Evolutionary conservation across 768 basidiomycete genomes (phyloP), one percentile per base, ranked within the genome.

Genomic region (Leccinum subtestaceum): DNA sequence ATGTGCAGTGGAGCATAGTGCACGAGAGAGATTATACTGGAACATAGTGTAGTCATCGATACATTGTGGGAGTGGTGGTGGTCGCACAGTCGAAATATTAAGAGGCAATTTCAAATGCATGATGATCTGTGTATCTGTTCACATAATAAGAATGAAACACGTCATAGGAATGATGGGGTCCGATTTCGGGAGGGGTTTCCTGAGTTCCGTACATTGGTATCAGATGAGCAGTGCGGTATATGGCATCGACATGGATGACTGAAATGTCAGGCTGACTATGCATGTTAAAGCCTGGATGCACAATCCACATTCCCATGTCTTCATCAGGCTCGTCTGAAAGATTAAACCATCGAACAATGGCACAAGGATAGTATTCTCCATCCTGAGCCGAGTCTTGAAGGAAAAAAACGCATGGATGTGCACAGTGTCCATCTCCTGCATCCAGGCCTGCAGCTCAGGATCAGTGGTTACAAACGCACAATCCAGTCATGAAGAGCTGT

Each of bases 251-350:
- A 32, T 72, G 69, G 21, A 74, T 65, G 5, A 74, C 54, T n/a
- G 49, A 52, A 3, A 56, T 10, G 12, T 32, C 34, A 11, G 25
- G 32, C 55, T 49, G 13, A 12, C 47, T 0, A 38, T 12, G 19
- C 56, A 5, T 12, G 27, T 67, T 31, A n/a, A n/a, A 19, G 0
- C 47, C 9, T 9, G 66, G 71, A 5, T 38, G 21, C 0, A 72
- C 64, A 3, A 68, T 45, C 73, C 73, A 75, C 66, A 74, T 67
- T 0, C 73, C 64, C 0, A 64, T 74, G 13, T 59, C 59, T n/a
- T 53, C 29, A 51, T 73, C 67, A 0, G 68, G 70, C 0, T 47
- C 32, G 2, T 69, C 59, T 10, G 29, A 49, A 13, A 5, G 63
- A 43, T 5, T 47, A 36, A 70, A 70, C 67, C 70, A 74, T 1